Evolutionary conservation across 495 filamentous ascomycete genomes (phyloP), one percentile per base, ranked within the genome.

Genomic region (Penicillium roqueforti): DNA sequence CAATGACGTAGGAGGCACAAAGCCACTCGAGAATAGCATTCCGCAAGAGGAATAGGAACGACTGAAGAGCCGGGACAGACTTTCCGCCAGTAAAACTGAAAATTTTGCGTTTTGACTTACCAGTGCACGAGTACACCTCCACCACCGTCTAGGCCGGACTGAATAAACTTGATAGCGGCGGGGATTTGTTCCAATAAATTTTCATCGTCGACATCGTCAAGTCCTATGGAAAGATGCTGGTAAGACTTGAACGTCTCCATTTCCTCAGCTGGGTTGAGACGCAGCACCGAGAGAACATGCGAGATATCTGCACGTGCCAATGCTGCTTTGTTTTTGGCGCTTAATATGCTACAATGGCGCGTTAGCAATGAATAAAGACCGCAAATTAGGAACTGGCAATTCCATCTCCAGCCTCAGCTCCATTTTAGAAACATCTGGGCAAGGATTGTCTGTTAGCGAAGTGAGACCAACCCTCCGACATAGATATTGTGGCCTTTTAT

Each of bases 161-260:
- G 83, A 62, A 97, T 96, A 66, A 96, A 98, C 46, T 79, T 76
- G 58, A 91, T 85, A 39, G 84, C 86, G 22, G 75, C 69, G 10
- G 88, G 79, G 52, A 98, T 87, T 64, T 92, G 82, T 58, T 89
- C 82, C 10, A 97, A 68, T 26, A 97, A 72, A 63, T 98, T 88
- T 59, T 91, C 86, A 64, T 95, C 88, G 13, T 87, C 87, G 40
- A 87, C 80, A 75, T 97, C 93, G 72, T 96, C 88, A 31, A 96
- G 83, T 55, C 91, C 85, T 62, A 97, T 85, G 56, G 79, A 78
- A 55, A 86, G 78, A 66, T 95, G 91, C 54, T 84, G 70, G 65
- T 84, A 90, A 14, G 47, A 26, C 9, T 50, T 49, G 25, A 74
- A 68, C 1, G 55, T 64, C 22, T 68, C 65, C 48, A 29, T 23